Conservation (phyloP, 1,284 basidiomycete genomes). For the Mycena sp. region DNA sequence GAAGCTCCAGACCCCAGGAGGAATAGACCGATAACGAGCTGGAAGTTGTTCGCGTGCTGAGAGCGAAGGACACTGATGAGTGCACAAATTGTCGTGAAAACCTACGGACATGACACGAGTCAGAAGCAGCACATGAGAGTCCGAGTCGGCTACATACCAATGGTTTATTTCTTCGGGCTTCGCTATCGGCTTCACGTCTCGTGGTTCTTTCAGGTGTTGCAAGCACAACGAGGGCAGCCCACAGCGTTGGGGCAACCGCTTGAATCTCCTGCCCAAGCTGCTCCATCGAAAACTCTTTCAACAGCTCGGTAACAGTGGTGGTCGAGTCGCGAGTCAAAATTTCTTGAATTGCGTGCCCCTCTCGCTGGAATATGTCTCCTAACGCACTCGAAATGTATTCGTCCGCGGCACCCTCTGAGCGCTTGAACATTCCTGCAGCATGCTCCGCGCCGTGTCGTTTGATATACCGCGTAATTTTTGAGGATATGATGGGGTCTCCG, state of each 20-base stretch:
- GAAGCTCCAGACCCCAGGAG: slow-evolving; percentile 29
- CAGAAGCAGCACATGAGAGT: not conserved
- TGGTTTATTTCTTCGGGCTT: not conserved
- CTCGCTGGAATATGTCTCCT: slow-evolving; percentile 2
- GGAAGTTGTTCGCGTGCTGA: slow-evolving; percentile 28
- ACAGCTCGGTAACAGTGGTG: not conserved
- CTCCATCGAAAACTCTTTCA: slow-evolving; percentile 17
- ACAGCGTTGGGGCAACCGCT: not conserved
- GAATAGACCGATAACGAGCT: slow-evolving; percentile 25
- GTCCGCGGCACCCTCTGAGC: not conserved
- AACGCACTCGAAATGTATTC: not conserved
- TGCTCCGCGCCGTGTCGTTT: not conserved
- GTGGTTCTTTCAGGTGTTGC: not conserved
- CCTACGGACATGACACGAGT: slow-evolving; percentile 2
- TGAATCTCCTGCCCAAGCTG: not conserved
- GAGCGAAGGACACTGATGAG: too few relatives aligned
- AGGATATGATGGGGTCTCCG: not conserved
- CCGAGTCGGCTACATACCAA: not conserved
- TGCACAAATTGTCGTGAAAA: slow-evolving; percentile 30
- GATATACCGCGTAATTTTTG: not conserved
- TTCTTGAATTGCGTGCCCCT: slow-evolving; percentile 3
- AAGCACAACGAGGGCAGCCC: slow-evolving; percentile 1
- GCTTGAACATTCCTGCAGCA: slow-evolving; percentile 1
- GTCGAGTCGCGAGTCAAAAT: slow-evolving; percentile 10
- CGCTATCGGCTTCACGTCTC: not conserved